phyloP scores from a whole-genome alignment of 2,329 filamentous ascomycete genomes.

The Fusarium chlamydosporum region DNA sequence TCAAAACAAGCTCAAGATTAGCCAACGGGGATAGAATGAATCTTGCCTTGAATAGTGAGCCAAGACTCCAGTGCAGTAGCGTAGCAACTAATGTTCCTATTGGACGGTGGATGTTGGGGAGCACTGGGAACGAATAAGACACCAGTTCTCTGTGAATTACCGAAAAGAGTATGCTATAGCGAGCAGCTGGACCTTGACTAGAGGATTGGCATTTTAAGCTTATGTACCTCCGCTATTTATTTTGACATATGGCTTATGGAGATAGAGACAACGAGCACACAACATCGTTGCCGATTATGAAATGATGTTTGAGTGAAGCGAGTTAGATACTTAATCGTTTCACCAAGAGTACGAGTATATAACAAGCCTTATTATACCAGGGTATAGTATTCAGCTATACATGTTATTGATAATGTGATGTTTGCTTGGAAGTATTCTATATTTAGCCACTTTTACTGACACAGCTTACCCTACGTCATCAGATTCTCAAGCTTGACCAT shows the following conservation, averaged over 20 bases:
- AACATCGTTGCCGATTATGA: too few relatives aligned
- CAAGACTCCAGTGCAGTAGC: conserved; percentile 23
- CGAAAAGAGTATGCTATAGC: conserved; percentile 18
- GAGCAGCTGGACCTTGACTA: neutral
- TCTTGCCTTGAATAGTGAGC: conserved; percentile 15
- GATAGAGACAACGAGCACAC: too few relatives aligned
- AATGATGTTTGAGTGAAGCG: too few relatives aligned
- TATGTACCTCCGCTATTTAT: neutral
- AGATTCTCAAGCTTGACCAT: neutral
- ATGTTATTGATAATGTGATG: neutral
- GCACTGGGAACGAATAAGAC: neutral
- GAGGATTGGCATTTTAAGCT: conserved; percentile 1
- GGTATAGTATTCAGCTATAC: neutral
- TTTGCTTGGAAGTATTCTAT: too few relatives aligned
- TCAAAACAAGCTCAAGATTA: conserved; percentile 8
- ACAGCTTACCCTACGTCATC: neutral
- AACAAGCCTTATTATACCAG: too few relatives aligned
- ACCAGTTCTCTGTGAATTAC: conserved; percentile 17
- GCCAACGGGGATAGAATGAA: neutral
- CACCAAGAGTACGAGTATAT: too few relatives aligned
- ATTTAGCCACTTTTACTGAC: too few relatives aligned
- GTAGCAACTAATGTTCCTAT: neutral
- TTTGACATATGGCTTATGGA: too few relatives aligned
- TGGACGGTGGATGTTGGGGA: neutral
- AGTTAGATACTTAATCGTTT: too few relatives aligned